These are phyloP conservation scores for Emmonsiellopsis sp. DNA, from an alignment of 2,329 filamentous ascomycete genomes.

Conservation along the genomic window DNA sequence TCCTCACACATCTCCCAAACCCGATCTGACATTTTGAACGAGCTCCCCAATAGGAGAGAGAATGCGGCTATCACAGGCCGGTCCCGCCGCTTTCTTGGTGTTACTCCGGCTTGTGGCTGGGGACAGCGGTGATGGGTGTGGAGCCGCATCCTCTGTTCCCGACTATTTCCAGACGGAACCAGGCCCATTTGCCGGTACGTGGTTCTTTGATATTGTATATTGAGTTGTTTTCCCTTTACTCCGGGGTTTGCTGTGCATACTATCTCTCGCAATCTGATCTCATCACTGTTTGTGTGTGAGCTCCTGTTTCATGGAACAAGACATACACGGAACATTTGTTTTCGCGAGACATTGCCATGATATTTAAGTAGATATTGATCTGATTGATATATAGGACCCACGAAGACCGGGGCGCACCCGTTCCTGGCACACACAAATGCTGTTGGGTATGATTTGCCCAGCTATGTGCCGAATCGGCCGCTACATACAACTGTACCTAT, in stretches of 20 bases:
- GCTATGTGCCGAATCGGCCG: constrained; percentile 59
- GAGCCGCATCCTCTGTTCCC: neutral
- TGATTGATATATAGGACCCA: neutral
- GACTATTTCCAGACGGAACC: neutral
- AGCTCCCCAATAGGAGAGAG: too few species aligned
- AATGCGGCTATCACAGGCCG: too few species aligned
- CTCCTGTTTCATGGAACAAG: too few species aligned
- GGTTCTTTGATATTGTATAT: neutral
- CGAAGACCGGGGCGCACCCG: constrained; percentile 53
- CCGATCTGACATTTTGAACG: too few species aligned
- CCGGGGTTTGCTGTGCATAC: too few species aligned
- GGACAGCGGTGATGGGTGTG: neutral
- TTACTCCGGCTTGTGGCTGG: neutral
- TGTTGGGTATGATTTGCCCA: constrained; percentile 51
- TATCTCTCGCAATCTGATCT: too few species aligned
- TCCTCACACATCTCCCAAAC: too few species aligned
- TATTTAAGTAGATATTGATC: neutral
- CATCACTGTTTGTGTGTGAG: too few species aligned
- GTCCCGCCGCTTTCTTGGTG: neutral
- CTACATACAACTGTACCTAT: constrained; percentile 64
- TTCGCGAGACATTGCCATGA: too few species aligned
- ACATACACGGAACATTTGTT: too few species aligned
- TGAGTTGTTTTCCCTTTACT: too few species aligned
- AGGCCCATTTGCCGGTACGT: constrained; percentile 1
- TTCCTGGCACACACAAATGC: constrained; percentile 64